Base-by-base conservation (phyloP, 2,329 filamentous ascomycete genomes). In the Lasiodiplodia sp. region DNA sequence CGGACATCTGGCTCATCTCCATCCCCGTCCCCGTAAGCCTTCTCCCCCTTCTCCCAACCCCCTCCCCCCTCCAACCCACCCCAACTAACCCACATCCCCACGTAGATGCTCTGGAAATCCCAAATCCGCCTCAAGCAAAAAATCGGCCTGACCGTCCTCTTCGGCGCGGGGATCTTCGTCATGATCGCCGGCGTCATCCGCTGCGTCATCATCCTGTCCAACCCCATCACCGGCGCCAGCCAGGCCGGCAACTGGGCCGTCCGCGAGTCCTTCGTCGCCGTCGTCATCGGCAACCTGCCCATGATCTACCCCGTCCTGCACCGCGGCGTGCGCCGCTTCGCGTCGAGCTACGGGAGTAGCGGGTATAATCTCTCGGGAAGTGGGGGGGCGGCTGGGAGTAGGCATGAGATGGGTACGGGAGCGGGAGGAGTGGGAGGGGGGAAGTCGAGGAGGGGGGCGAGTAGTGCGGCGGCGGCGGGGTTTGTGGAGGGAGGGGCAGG, bases 1-100 rank as follows among this genome's bases (percentile, higher is more conserved):
- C 87, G 3, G 88, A 90, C 71, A 64, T 88, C 0, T 89, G 89
- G 71, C 79, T 89, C n/a, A 84, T 89, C 68, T 82, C 83, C 34
- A 88, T 89, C 47, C 87, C 87, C 0, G 78, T 87, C 4, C 87
- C 87, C 5, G 53, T 56, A 37, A 4, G 28, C 1, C 38, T 6
- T 2, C 25, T 11, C 18, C 31, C 72, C 72, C 75, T 77, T 69
- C 80, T 84, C 70, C n/a, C n/a, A n/a, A n/a, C 67, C 72, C 64
- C 66, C 66, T 51, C 44, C 28, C 23, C 47, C 31, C 12, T 1
- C 11, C n/a, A 28, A n/a, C n/a, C 16, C n/a, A 28, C 31, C n/a
- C 16, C 10, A 12, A 49, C 25, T 25, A 34, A 47, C 47, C 31
- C 0, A 86, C 16, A 0, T 4, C 14, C 10, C 6, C 40, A 12